Percentiles rank a stretch among this genome's conserved stretches.
These are phyloP conservation scores for Dacryopinax spathularia DNA, from an alignment of 768 basidiomycete genomes.

Conservation along the genomic window DNA sequence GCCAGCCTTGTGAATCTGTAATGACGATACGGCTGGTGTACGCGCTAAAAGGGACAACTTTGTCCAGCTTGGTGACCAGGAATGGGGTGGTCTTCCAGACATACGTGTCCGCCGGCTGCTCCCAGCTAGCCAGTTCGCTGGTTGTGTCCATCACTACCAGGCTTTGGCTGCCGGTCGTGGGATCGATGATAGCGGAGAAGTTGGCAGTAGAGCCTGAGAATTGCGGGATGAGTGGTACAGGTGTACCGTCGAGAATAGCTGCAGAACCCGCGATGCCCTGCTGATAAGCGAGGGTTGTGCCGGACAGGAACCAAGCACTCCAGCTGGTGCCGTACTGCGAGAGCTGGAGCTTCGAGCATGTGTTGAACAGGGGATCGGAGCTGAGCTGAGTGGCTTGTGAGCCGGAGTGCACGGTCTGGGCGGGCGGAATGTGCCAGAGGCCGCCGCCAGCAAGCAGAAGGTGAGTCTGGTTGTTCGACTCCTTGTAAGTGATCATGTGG, in stretches of 20 bases:
- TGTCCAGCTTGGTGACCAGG: conserved; percentile 3
- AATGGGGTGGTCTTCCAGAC: conserved; percentile 6
- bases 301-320: background rate
- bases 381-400: background rate
- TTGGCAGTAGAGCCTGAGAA: background rate
- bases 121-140: background rate
- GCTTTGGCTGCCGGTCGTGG: background rate
- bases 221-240: background rate
- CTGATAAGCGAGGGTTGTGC: background rate
- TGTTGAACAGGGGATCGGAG: background rate
- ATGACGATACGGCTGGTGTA: background rate
- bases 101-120: conserved; percentile 3
- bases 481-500: conserved; percentile 4
- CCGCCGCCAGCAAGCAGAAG: conserved; percentile 1
- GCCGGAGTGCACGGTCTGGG: background rate
- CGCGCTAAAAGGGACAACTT: background rate
- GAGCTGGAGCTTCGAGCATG: background rate
- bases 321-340: background rate
- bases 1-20: background rate
- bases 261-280: background rate
- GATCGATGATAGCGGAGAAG: conserved; percentile 6
- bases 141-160: background rate
- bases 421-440: conserved; percentile 6
- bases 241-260: background rate
- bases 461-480: background rate